Conservation (phyloP, 1,139 yeast genomes). For the Lodderomyces parapsilosis region DNA sequence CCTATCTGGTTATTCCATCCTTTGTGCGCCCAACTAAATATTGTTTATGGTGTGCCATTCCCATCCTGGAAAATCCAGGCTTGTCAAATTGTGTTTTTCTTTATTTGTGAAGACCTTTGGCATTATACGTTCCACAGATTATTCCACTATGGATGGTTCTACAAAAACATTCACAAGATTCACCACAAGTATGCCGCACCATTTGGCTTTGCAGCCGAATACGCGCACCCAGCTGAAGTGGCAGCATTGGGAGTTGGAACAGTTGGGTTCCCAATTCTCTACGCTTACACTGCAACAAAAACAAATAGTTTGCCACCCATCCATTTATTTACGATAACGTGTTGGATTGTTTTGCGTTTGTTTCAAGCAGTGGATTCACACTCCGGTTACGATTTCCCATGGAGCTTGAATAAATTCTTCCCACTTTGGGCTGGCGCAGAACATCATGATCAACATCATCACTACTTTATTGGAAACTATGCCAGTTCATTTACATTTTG, state of each 20-base stretch:
- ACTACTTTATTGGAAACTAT: conserved; percentile 88
- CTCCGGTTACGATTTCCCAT: conserved; percentile 96
- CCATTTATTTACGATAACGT: conserved; percentile 78
- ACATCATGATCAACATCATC: conserved; percentile 96
- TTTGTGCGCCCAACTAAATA: conserved; percentile 72
- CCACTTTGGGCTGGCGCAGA: conserved; percentile 99
- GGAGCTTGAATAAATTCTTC: conserved; percentile 86
- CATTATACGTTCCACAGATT: conserved; percentile 93
- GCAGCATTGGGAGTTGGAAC: conserved; percentile 90
- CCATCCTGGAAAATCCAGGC: conserved; percentile 60
- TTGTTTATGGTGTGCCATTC: conserved; percentile 78
- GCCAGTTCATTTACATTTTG: conserved; percentile 94
- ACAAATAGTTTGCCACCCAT: conserved; percentile 43
- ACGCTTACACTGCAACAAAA: conserved; percentile 35
- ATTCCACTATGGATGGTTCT: conserved; percentile 81
- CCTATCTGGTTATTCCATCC: conserved; percentile 98
- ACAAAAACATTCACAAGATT: conserved; percentile 90
- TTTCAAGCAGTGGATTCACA: conserved; percentile 96
- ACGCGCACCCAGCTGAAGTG: conserved; percentile 94
- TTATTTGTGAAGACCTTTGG: conserved; percentile 89
- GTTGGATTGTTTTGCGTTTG: conserved; percentile 86
- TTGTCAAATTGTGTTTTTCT: conserved; percentile 69
- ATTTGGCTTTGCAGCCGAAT: conserved; percentile 93
- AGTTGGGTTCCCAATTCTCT: conserved; percentile 83
- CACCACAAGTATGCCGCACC: conserved; percentile 98